These are phyloP conservation scores for Pseudocercospora macadamiae DNA, from an alignment of 2,329 filamentous ascomycete species.

Conservation along the genomic window DNA sequence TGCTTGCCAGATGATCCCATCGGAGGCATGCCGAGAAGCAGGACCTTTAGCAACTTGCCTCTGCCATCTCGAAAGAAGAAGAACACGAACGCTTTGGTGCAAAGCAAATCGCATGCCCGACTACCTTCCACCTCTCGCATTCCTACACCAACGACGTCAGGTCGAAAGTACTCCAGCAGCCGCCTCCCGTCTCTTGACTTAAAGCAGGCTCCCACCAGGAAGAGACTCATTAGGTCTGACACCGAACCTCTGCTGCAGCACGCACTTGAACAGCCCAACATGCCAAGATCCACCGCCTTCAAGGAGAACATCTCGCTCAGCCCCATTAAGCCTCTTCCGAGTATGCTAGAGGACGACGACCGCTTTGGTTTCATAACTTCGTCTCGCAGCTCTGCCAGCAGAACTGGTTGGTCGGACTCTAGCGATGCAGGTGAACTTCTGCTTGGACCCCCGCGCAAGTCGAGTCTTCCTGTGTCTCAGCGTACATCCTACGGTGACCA, in stretches of 20 bases:
- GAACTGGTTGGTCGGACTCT: constrained; percentile 24
- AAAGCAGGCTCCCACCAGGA: constrained; percentile 15
- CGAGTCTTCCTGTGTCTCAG: constrained; percentile 3
- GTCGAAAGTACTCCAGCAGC: constrained; percentile 31
- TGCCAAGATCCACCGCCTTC: constrained; percentile 33
- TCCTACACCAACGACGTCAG: constrained; percentile 28
- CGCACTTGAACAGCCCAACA: constrained; percentile 16
- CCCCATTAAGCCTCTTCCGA: constrained; percentile 31
- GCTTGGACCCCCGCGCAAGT: constrained; percentile 1
- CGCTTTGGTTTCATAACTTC: constrained; percentile 7
- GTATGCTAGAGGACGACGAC: constrained; percentile 25
- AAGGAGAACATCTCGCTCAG: constrained; percentile 40
- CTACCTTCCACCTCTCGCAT: constrained; percentile 33
- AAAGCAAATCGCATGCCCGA: constrained; percentile 34
- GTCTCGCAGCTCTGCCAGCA: constrained; percentile 21
- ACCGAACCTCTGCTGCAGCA: constrained; percentile 38
- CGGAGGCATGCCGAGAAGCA: constrained; percentile 39
- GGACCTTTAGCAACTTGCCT: constrained; percentile 41
- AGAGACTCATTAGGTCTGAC: constrained; percentile 36
- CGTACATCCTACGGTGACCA: not conserved
- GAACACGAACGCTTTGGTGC: constrained; percentile 23
- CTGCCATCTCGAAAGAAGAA: constrained; percentile 32
- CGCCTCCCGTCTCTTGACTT: constrained; percentile 22
- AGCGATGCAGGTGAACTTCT: constrained; percentile 12
- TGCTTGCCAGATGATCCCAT: constrained; percentile 38